Conservation (phyloP, 192 early-diverging fungal genomes). For the Cladochytrium replicatum region DNA sequence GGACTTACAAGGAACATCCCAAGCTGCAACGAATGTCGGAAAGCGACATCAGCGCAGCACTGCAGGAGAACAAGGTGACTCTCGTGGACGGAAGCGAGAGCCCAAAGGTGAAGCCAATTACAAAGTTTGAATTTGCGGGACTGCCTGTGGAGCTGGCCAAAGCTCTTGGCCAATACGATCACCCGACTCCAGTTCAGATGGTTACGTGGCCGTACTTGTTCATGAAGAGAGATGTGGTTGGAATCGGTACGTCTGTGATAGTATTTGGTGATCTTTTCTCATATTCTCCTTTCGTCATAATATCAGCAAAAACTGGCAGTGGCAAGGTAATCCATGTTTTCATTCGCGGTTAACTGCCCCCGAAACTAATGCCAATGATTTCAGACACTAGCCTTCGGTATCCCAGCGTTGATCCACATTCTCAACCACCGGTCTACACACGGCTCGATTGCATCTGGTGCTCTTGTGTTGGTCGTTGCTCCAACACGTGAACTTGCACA, state of each 20-base stretch:
- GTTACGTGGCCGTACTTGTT: conserved; percentile 88
- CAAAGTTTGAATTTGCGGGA: conserved; percentile 65
- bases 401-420: conserved; percentile 76
- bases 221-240: conserved; percentile 73
- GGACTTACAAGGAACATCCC: conserved; percentile 20
- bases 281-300: too few species aligned
- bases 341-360: conserved; percentile 12
- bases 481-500: conserved; percentile 55
- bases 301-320: conserved; percentile 22
- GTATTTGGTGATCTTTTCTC: too few species aligned
- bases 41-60: conserved; percentile 20
- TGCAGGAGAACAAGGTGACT: conserved; percentile 24
- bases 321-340: conserved; percentile 34
- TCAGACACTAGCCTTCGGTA: too few species aligned
- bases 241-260: conserved; percentile 79
- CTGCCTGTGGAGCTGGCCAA: conserved; percentile 58
- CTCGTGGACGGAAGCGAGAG: conserved; percentile 12
- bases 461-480: conserved; percentile 43
- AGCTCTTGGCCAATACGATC: conserved; percentile 57
- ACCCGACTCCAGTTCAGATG: conserved; percentile 90
- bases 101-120: conserved; percentile 40
- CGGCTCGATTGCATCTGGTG: conserved; percentile 7
- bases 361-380: too few species aligned
- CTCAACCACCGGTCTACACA: too few species aligned
- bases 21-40: conserved; percentile 14